A percentile compares a stretch with the other conserved stretches of the same genome.
Evolutionary conservation across 345 rosid genomes (phyloP).

Genomic region (Salix koriyanagi): DNA sequence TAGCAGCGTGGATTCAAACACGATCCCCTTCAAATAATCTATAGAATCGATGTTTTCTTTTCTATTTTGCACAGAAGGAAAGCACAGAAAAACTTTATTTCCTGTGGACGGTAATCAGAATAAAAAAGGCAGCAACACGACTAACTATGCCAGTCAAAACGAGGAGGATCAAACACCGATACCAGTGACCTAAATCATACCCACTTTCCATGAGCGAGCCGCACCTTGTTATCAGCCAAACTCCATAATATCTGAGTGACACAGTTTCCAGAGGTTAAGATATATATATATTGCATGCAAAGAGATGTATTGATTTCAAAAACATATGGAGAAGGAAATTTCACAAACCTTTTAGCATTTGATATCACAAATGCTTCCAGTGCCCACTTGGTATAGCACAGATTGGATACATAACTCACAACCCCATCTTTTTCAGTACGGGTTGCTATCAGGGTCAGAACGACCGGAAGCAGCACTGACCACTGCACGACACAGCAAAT

Average conservation of each 20-base stretch:
- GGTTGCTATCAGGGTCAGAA: conserved; percentile 83
- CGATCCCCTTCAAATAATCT: neutral
- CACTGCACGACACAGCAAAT: conserved; percentile 49
- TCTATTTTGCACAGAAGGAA: conserved; percentile 4
- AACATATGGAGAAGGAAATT: neutral
- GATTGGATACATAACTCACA: conserved; percentile 34
- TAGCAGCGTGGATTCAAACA: neutral
- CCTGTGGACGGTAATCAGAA: conserved; percentile 63
- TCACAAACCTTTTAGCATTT: conserved; percentile 76
- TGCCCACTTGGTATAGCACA: conserved; percentile 93
- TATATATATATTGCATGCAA: neutral
- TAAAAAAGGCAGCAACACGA: conserved; percentile 54
- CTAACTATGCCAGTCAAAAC: conserved; percentile 51
- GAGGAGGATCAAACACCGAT: conserved; percentile 51
- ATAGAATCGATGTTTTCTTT: neutral
- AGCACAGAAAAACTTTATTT: conserved; percentile 25
- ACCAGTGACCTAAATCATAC: conserved; percentile 64
- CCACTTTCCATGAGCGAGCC: conserved; percentile 65
- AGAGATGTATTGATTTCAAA: neutral
- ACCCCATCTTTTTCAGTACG: conserved; percentile 29
- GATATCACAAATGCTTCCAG: conserved; percentile 90
- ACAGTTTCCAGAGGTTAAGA: neutral
- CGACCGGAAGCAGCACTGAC: conserved; percentile 97
- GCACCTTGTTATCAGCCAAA: conserved; percentile 91
- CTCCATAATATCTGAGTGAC: conserved; percentile 73